phyloP scores from a whole-genome alignment of 176 grass and related monocot species.

The Hordeum marinum region DNA sequence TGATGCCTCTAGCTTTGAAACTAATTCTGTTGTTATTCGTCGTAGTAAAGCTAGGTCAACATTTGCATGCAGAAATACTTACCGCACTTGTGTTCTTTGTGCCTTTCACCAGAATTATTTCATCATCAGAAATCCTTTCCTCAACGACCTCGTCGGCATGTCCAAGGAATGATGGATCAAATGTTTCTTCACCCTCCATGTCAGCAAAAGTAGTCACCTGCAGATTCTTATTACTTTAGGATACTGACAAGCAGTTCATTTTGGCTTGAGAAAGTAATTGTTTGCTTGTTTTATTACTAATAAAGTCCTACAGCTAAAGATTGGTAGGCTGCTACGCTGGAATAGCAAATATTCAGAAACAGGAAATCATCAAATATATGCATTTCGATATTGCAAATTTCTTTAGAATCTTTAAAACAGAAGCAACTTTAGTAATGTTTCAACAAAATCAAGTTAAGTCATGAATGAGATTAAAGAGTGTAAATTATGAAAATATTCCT shows the following conservation, averaged over 20 bases:
- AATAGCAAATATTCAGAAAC: too few species aligned
- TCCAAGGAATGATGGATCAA: slow-evolving; percentile 79
- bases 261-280: slow-evolving; percentile 39
- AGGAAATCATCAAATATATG: not conserved
- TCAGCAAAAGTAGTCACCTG: slow-evolving; percentile 94
- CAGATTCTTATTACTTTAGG: not conserved
- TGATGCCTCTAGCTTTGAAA: not conserved
- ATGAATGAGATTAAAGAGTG: not conserved
- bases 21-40: not conserved
- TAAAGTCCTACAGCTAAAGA: too few species aligned
- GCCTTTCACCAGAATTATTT: slow-evolving; percentile 88
- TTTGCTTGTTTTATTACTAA: not conserved
- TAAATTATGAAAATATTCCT: not conserved
- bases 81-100: slow-evolving; percentile 84
- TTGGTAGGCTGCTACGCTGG: too few species aligned
- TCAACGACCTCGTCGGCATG: slow-evolving; percentile 81
- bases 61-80: slow-evolving; percentile 26
- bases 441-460: not conserved
- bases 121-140: slow-evolving; percentile 83
- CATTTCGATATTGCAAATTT: not conserved
- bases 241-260: not conserved
- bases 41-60: not conserved
- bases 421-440: not conserved
- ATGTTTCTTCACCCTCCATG: slow-evolving; percentile 97
- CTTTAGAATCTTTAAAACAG: not conserved